Conservation (phyloP, 495 filamentous ascomycete genomes). For the Penicillium flavigenum region DNA sequence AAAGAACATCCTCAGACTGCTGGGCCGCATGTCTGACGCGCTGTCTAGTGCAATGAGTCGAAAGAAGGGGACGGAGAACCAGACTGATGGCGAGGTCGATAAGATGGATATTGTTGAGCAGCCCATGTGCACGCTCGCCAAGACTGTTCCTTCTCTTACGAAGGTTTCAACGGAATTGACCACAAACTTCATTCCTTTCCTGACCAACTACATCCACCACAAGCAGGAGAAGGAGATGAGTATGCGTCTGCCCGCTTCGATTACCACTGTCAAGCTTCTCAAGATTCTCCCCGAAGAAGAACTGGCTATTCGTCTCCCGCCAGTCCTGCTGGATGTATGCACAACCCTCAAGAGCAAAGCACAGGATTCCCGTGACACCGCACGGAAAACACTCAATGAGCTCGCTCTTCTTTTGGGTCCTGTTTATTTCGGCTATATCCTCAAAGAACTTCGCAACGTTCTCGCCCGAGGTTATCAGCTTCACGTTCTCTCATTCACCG, state of each 20-base stretch:
- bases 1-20: constrained; percentile 78
- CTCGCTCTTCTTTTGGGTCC: constrained; percentile 78
- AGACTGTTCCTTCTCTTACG: constrained; percentile 63
- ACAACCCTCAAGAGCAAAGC: constrained; percentile 87
- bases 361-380: constrained; percentile 85
- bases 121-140: constrained; percentile 53
- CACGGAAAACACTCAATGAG: constrained; percentile 80
- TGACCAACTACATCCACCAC: constrained; percentile 80
- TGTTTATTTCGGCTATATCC: constrained; percentile 81
- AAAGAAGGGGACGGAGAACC: constrained; percentile 30
- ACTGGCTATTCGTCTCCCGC: constrained; percentile 69
- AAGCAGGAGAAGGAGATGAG: constrained; percentile 94
- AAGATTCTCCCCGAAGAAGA: constrained; percentile 72
- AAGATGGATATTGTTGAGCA: constrained; percentile 30
- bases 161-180: constrained; percentile 74
- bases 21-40: constrained; percentile 77
- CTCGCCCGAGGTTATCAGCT: constrained; percentile 85
- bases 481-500: constrained; percentile 90
- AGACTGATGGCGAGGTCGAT: constrained; percentile 36
- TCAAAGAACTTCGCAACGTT: constrained; percentile 84
- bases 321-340: constrained; percentile 85
- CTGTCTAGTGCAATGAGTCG: constrained; percentile 55
- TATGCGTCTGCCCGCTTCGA: constrained; percentile 80
- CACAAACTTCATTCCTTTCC: constrained; percentile 69
- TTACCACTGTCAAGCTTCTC: constrained; percentile 82